phyloP scores from a whole-genome alignment of 306 rosid genomes.

The apple (Malus domestica) region ASM211411v1 NC_041804.1:27738501-27739000 shows the following conservation, averaged over 20 bases:
- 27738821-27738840: too few relatives aligned
- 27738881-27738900: background rate
- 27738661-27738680: too few relatives aligned
- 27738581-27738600: too few relatives aligned
- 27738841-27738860: background rate
- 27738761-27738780: background rate
- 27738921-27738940: background rate
- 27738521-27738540: too few relatives aligned
- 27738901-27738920: background rate
- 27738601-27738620: too few relatives aligned
- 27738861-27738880: background rate
- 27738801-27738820: too few relatives aligned
- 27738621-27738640: background rate
- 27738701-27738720: background rate
- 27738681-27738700: background rate
- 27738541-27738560: too few relatives aligned
- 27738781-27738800: background rate
- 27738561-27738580: too few relatives aligned
- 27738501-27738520: too few relatives aligned
- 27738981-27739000: slow-evolving; percentile 33
- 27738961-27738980: slow-evolving; percentile 11
- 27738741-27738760: background rate
- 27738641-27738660: too few relatives aligned
- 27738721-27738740: too few relatives aligned
- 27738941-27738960: background rate